phyloP scores from a whole-genome alignment of 345 rosid species.

The Salix dunnii region DNA sequence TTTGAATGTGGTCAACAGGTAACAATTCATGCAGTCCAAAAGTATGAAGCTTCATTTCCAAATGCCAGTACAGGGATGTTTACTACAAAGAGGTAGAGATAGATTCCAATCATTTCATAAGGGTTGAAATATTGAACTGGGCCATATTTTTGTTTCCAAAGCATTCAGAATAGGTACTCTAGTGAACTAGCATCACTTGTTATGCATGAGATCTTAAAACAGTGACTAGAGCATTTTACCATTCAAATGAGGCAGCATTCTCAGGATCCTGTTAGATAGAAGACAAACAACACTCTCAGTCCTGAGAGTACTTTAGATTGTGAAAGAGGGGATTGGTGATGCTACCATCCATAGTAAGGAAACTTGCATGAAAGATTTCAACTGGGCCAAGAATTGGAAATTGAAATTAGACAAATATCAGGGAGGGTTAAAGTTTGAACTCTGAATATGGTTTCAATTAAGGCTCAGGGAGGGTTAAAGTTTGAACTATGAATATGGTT shows the following conservation, averaged over 20 bases:
- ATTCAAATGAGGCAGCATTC: background rate
- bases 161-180: background rate
- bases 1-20: background rate
- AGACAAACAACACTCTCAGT: background rate
- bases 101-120: background rate
- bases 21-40: background rate
- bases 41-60: background rate
- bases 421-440: background rate
- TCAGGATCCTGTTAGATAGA: background rate
- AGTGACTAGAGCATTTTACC: background rate
- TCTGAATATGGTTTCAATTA: background rate
- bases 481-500: background rate
- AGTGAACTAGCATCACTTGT: background rate
- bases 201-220: background rate
- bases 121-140: background rate
- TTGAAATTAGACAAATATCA: background rate
- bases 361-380: background rate
- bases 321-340: background rate
- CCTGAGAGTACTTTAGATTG: background rate
- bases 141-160: background rate
- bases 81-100: background rate
- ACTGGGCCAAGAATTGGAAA: background rate
- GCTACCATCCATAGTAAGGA: background rate
- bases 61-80: background rate
- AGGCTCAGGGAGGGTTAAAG: no score